Base-by-base conservation (phyloP, 192 early-diverging fungal species). In the Backusella psychrophila region DNA sequence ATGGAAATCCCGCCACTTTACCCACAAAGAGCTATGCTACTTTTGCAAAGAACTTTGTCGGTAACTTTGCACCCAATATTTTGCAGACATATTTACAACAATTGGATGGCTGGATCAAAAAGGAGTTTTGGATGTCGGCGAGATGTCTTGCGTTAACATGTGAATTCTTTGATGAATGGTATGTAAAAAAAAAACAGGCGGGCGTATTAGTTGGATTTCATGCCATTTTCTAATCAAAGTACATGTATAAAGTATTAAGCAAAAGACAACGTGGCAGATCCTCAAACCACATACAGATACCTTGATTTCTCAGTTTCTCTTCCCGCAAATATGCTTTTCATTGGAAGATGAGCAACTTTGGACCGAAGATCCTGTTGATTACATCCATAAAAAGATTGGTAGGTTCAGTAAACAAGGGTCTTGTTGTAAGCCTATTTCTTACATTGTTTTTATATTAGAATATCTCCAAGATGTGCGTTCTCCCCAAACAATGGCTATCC, bases 301-400 rank as follows among this genome's bases (percentile, higher is more conserved):
- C 6, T 82, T 99, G 39, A 87, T 98, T 21, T 76, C 88, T 14
- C 90, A 95, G 38, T 98, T 94, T 81, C 91, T 98, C 69, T 98
- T 95, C 87, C 96, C 96, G 73, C 91, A 94, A 71, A 77, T 99
- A 66, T 97, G 94, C 86, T 96, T 98, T 77, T 91, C 90, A 73
- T 73, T 87, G 21, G 89, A 88, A 44, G 98, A 99, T 78, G 89
- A 92, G 75, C 84, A 94, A 80, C 89, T 97, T 35, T 99, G 98
- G 98, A 83, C 90, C 69, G 93, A 96, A 33, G 95, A 98, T 77
- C 93, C 95, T 3, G 90, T 96, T 36, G 98, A 99, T 79, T 99
- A 93, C 77, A 90, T 99, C 11, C 89, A 94, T 74, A 90, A 92
- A 77, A 90, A 91, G 71, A 83, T 88, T 72, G 89, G 87, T 88